phyloP scores from a whole-genome alignment of 2,329 filamentous ascomycete species.

The Colletotrichum simmondsii region DNA sequence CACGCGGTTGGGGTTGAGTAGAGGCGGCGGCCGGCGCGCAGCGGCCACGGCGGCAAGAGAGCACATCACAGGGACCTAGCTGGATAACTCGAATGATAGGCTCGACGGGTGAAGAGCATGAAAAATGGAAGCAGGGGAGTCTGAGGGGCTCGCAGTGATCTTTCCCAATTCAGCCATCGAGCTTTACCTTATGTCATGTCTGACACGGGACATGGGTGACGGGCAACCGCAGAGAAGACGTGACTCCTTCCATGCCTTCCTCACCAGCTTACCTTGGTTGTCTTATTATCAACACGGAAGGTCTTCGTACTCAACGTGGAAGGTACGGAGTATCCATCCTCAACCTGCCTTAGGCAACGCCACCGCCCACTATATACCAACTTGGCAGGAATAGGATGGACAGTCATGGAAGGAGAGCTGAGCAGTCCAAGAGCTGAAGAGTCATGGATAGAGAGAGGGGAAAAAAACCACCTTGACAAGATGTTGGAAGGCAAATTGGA shows the following conservation, averaged over 20 bases:
- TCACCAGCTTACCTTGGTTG: no score
- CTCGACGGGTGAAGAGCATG: no score
- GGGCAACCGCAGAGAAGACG: background rate
- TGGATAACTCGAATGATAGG: no score
- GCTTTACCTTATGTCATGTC: background rate
- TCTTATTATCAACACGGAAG: no score
- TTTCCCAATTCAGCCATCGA: background rate
- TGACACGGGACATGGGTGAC: background rate
- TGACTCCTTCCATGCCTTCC: background rate
- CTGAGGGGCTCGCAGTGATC: background rate
- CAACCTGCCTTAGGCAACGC: background rate
- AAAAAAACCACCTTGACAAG: background rate
- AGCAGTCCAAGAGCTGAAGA: background rate
- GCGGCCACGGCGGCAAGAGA: conserved; percentile 23
- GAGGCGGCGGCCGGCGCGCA: background rate
- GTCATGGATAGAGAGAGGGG: background rate
- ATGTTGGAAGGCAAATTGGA: background rate
- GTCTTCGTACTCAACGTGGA: no score
- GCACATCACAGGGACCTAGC: background rate
- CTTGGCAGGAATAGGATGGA: background rate
- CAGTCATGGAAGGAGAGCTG: background rate
- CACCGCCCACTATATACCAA: background rate
- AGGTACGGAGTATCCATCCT: background rate
- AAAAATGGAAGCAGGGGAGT: background rate
- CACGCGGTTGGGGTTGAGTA: background rate